Base-by-base conservation (phyloP, 768 basidiomycete species). In the Leccinellum luteum region DNA sequence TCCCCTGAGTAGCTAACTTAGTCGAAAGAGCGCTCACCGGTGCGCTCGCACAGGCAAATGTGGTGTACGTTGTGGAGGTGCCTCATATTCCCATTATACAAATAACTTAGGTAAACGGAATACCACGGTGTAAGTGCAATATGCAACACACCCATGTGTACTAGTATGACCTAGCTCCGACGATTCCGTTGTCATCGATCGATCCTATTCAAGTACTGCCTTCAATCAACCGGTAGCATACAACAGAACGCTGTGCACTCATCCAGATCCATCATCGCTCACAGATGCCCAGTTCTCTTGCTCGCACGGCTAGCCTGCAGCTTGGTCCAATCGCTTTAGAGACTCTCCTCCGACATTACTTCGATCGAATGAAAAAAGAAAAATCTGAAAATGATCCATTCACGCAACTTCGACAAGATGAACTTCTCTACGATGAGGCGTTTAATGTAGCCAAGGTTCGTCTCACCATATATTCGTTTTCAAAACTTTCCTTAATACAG, bases 311-410 rank as follows among this genome's bases (percentile, higher is more conserved):
- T 27, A 82, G 86, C 38, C 71, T 90, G 58, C 80, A 77, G 65
- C 75, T 89, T n/a, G 90, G 86, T 0, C 89, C 90, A 4, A 70
- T 90, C 53, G 77, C 90, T 32, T 67, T 92, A 21, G 88, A 86
- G 63, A 91, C 89, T 1, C 78, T 93, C n/a, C 78, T 93, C 66
- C 89, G 88, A 69, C 92, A 94, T 68, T 95, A 92, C 70, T 82
- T 94, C 49, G 86, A 88, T 45, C 81, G 85, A 14, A 70, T 84
- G 49, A 83, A 76, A 71, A 75, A 74, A 23, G 78, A 80, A 56
- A 64, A 49, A 25, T 63, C 64, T 10, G 72, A 75, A 38, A 71
- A 76, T 19, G 72, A 70, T 19, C 73, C 78, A 3, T 74, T 73
- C 47, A 81, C 80, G 14, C 75, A 76, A 35, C 74, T 90, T 55